These are phyloP conservation scores for Pulicaria dysenterica DNA, from an alignment of 129 eudicot species.

Conservation along the genomic window DNA sequence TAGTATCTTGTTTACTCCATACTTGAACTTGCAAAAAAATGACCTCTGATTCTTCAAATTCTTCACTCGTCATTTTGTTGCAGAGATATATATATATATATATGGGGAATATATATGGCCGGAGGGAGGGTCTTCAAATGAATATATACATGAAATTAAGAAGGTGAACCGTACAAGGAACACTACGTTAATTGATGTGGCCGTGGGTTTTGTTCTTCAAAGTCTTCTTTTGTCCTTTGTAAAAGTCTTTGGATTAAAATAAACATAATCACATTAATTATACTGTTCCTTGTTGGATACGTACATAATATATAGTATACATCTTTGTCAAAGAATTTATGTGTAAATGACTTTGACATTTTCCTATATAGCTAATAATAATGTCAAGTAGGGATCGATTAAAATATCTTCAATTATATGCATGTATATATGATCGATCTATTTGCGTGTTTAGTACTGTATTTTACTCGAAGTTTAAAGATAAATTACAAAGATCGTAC, in stretches of 20 bases:
- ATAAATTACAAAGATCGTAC: no score
- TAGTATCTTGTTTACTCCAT: slow-evolving; percentile 13
- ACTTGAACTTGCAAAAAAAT: slow-evolving; percentile 36
- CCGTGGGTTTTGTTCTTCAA: slow-evolving; percentile 13
- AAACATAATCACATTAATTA: slow-evolving; percentile 14
- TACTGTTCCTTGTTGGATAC: slow-evolving; percentile 25
- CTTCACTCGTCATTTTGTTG: slow-evolving; percentile 16
- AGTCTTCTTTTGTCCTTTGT: slow-evolving; percentile 27
- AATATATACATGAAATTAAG: slow-evolving; percentile 16
- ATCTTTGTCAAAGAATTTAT: slow-evolving; percentile 27
- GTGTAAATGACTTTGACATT: slow-evolving; percentile 16
- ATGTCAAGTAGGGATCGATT: background rate
- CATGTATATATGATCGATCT: background rate
- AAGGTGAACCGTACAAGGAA: slow-evolving; percentile 36
- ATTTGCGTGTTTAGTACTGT: background rate
- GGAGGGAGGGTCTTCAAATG: background rate
- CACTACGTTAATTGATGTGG: slow-evolving; percentile 17
- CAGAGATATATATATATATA: background rate
- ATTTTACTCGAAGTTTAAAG: background rate
- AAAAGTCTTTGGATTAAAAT: slow-evolving; percentile 28
- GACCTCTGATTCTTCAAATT: slow-evolving; percentile 37
- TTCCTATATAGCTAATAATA: slow-evolving; percentile 10
- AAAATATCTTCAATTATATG: background rate
- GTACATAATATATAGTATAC: background rate
- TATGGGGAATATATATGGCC: no score